phyloP scores from a whole-genome alignment of 495 filamentous ascomycete species.

The Tuber indicum region DNA sequence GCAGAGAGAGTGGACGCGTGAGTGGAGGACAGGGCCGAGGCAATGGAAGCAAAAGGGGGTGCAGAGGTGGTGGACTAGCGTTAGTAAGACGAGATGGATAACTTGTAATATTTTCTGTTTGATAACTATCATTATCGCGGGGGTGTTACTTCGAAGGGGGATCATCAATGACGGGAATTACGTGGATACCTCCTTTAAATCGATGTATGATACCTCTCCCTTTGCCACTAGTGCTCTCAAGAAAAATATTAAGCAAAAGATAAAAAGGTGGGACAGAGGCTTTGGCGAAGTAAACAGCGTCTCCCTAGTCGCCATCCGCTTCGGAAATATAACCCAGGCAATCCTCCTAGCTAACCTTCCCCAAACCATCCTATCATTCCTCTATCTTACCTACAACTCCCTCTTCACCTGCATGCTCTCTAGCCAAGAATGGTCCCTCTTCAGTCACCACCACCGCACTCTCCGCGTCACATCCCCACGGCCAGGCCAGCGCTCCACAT shows the following conservation, averaged over 20 bases:
- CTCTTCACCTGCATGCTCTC: constrained; percentile 11
- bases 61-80: background rate
- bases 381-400: constrained; percentile 45
- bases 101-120: constrained; percentile 9
- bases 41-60: background rate
- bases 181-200: too few species aligned
- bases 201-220: too few species aligned
- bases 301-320: constrained; percentile 9
- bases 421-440: too few species aligned
- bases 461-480: constrained; percentile 34
- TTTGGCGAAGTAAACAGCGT: constrained; percentile 3
- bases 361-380: constrained; percentile 46
- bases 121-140: too few species aligned
- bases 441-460: too few species aligned
- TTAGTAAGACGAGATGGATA: background rate
- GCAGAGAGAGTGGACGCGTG: background rate
- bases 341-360: constrained; percentile 38
- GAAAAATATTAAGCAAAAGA: background rate
- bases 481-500: constrained; percentile 43
- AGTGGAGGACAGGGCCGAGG: background rate
- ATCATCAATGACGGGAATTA: too few species aligned
- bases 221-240: too few species aligned
- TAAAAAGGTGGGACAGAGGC: constrained; percentile 6
- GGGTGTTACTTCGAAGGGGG: too few species aligned
- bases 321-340: constrained; percentile 29